These are phyloP conservation scores for Lepidium aucheri DNA, from an alignment of 345 rosid genomes.

Conservation along the genomic window DNA sequence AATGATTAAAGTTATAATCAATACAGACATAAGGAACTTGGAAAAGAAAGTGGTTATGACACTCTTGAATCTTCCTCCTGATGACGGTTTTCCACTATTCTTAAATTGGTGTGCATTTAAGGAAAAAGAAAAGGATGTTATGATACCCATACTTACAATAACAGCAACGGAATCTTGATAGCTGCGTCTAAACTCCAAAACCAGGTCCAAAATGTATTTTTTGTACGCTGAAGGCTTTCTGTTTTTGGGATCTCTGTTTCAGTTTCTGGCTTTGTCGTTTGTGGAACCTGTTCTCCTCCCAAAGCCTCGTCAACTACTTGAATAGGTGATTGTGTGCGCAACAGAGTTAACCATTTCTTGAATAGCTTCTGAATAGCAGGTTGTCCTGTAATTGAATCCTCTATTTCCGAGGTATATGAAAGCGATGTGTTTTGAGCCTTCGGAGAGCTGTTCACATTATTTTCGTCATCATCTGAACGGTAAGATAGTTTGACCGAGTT, in stretches of 20 bases:
- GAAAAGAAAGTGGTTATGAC: background rate
- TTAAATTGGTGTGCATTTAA: background rate
- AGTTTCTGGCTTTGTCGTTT: constrained; percentile 24
- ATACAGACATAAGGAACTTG: background rate
- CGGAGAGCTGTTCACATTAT: constrained; percentile 43
- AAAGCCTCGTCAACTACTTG: constrained; percentile 45
- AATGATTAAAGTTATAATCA: constrained; percentile 16
- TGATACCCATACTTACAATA: constrained; percentile 54
- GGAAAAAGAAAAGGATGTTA: background rate
- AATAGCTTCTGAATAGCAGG: constrained; percentile 70
- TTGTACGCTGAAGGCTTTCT: constrained; percentile 15
- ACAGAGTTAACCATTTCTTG: constrained; percentile 68
- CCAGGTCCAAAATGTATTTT: constrained; percentile 34
- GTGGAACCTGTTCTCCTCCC: constrained; percentile 41
- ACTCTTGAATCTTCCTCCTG: background rate
- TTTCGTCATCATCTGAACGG: constrained; percentile 57
- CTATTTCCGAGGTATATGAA: constrained; percentile 55
- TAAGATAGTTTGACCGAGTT: constrained; percentile 61
- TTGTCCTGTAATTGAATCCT: constrained; percentile 45
- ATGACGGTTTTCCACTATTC: background rate
- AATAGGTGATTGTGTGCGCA: constrained; percentile 45
- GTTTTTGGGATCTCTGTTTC: constrained; percentile 34
- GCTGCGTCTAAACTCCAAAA: constrained; percentile 64
- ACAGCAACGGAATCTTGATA: constrained; percentile 57
- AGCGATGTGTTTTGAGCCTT: constrained; percentile 50